Conservation (phyloP, 805 yeast species). For the Lipomyces chichibuensis region DNA sequence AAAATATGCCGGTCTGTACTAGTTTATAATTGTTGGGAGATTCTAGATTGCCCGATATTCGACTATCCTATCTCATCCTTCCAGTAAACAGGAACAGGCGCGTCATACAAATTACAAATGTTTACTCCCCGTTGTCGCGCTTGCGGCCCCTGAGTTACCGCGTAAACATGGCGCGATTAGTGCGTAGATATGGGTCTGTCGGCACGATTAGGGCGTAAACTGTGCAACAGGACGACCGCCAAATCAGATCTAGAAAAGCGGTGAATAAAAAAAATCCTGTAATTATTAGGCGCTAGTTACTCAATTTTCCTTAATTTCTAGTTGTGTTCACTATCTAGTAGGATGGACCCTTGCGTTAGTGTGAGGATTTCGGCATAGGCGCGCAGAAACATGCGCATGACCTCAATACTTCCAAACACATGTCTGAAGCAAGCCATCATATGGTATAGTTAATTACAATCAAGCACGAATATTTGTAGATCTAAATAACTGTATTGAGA, state of each 20-base stretch:
- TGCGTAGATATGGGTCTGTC: background rate
- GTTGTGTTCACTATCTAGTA: background rate
- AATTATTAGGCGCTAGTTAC: no score
- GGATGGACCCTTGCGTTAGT: no score
- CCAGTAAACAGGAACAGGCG: background rate
- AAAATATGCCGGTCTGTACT: background rate
- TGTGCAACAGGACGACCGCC: no score
- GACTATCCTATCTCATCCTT: background rate
- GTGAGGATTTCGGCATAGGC: no score
- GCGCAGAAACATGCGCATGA: no score
- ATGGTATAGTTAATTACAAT: no score
- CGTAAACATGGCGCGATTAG: background rate
- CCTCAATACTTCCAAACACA: no score
- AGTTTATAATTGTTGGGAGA: background rate
- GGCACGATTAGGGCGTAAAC: background rate
- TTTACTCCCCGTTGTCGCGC: background rate
- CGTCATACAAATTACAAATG: background rate
- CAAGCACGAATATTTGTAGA: no score
- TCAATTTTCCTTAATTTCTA: background rate
- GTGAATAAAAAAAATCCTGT: background rate
- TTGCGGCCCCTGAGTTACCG: background rate
- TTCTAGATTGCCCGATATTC: background rate
- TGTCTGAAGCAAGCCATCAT: no score
- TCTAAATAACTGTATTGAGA: no score
- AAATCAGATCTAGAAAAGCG: background rate